Base-by-base conservation (phyloP, 352 stramenopile species). In the Thalassiosira mediterranea region DNA sequence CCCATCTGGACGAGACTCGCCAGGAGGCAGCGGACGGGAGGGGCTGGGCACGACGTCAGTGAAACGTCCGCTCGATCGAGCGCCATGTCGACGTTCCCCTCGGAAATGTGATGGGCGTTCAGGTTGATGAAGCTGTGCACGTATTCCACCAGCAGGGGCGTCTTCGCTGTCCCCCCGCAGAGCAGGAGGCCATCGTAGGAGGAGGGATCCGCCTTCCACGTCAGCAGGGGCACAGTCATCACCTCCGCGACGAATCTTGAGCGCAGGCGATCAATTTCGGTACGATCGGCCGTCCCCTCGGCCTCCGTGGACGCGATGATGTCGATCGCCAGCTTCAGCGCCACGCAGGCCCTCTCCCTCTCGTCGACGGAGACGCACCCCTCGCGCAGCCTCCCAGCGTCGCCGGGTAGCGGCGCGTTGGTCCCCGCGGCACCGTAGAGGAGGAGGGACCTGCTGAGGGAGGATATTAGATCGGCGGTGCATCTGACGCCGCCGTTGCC, bases 1-100 rank as follows among this genome's bases (percentile, higher is more conserved):
- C 82, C 82, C 7, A 91, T 61, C 49, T 88, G 79, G 37, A 88
- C 54, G 28, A 89, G 49, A 67, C 88, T 92, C 38, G 82, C 80
- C 17, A 90, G 73, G 5, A 92, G 62, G 67, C 67, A 88, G 38
- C 90, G 70, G 2, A 81, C 74, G n/a, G 73, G 44, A 8, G 82
- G 87, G n/a, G 84, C 79, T n/a, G 76, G 80, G 53, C 81, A 91
- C 0, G 61, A 48, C 13, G 73, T 84, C 10, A 92, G 49, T n/a
- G 77, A 62, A 26, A 88, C 51, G 79, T 91, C 84, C 28, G 76
- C 37, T 31, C 62, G 77, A 8, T 77, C 37, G 15, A 92, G 59
- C 5, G 79, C 53, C n/a, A 4, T 52, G 44, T 77, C 68, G 17
- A 91, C 57, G 4, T 65, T 53, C 21, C 80, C 83, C 49, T 44